Evolutionary conservation across 257 asterid species (phyloP).

Genomic region (Solanum arcanum): DNA sequence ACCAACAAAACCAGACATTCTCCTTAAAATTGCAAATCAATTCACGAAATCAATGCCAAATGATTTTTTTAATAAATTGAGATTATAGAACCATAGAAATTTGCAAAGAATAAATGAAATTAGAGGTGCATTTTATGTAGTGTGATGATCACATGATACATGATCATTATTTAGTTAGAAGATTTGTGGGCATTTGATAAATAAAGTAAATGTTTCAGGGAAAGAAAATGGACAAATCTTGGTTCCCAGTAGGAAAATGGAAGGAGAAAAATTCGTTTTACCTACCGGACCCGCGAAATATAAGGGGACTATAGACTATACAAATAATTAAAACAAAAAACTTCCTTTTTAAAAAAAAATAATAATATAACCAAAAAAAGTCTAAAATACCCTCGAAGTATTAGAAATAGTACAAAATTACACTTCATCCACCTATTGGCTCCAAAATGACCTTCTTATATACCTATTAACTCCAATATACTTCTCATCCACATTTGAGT

Average conservation of each 20-base stretch:
- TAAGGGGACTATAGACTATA: neutral
- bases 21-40: neutral
- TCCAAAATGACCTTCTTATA: no score
- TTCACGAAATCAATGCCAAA: neutral
- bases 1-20: constrained; percentile 54
- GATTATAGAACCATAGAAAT: neutral
- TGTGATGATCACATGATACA: neutral
- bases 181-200: neutral
- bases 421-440: no score
- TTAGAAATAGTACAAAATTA: no score
- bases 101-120: neutral
- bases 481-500: no score
- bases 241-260: neutral
- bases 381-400: no score
- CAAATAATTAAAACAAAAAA: no score
- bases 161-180: neutral
- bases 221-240: neutral
- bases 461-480: no score
- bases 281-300: constrained; percentile 19
- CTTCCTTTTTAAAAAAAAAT: neutral
- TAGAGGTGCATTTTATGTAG: neutral
- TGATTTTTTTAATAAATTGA: neutral
- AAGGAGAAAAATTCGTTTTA: constrained; percentile 14
- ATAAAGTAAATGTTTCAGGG: neutral
- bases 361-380: no score